Evolutionary conservation across 805 yeast species (phyloP).

Genomic region (Saccharomyces paradoxus): DNA sequence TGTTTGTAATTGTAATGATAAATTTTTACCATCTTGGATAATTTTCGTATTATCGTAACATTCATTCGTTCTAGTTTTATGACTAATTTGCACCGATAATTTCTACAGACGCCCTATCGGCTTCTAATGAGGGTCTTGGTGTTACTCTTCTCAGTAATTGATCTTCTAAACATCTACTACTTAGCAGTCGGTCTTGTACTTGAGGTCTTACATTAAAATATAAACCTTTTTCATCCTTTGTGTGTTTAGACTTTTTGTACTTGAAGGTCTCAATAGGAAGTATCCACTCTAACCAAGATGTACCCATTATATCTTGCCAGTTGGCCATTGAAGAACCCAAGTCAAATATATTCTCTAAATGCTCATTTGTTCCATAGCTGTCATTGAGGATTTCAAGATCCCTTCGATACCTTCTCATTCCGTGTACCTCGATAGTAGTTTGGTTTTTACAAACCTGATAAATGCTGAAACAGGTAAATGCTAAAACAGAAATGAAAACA

Average conservation of each 20-base stretch:
- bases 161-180: constrained; percentile 26
- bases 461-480: constrained; percentile 50
- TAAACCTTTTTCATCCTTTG: constrained; percentile 39
- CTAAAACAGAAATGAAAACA: constrained; percentile 46
- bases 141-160: constrained; percentile 25
- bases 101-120: not conserved
- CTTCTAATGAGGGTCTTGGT: constrained; percentile 24
- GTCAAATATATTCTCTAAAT: constrained; percentile 65
- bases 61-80: not conserved
- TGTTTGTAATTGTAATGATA: not conserved
- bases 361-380: constrained; percentile 36
- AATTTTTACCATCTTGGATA: not conserved
- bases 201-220: constrained; percentile 33
- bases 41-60: not conserved
- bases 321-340: constrained; percentile 52
- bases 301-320: constrained; percentile 71
- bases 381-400: constrained; percentile 33
- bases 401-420: constrained; percentile 39
- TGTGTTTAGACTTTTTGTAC: constrained; percentile 23
- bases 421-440: constrained; percentile 78
- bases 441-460: constrained; percentile 55
- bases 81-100: not conserved
- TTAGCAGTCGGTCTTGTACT: constrained; percentile 37
- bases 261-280: constrained; percentile 42
- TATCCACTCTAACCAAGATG: constrained; percentile 55